These are phyloP conservation scores for Chimonanthus salicifolius DNA, from an alignment of 164 flowering plant genomes.

Conservation along the genomic window DNA sequence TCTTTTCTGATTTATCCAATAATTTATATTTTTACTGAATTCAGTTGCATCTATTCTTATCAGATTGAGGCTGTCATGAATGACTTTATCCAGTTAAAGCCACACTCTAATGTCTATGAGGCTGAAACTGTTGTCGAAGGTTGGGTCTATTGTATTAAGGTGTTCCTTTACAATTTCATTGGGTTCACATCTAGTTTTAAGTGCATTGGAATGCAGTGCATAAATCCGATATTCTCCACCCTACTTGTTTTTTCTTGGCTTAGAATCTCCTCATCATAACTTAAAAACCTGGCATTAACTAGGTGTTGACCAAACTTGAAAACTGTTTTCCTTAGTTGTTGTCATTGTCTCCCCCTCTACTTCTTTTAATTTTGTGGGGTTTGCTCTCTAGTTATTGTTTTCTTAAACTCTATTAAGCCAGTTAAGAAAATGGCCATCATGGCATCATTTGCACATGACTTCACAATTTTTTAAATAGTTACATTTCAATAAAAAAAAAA, in stretches of 20 bases:
- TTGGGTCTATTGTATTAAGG: conserved; percentile 17
- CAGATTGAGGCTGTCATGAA: conserved; percentile 96
- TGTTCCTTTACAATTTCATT: neutral
- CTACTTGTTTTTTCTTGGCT: too few species aligned
- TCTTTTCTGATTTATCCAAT: neutral
- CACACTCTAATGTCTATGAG: conserved; percentile 75
- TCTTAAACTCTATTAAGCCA: neutral
- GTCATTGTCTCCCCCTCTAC: neutral
- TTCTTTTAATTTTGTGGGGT: neutral
- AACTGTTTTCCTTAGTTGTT: neutral
- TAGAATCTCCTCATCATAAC: neutral
- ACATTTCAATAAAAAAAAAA: too few species aligned
- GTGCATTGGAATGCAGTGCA: neutral
- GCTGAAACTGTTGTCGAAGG: conserved; percentile 99
- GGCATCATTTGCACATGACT: neutral
- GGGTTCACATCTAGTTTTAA: neutral
- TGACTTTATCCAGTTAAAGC: conserved; percentile 83
- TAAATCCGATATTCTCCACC: too few species aligned
- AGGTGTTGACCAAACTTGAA: neutral
- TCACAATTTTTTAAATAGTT: too few species aligned
- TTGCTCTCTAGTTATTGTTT: neutral
- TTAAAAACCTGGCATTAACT: too few species aligned
- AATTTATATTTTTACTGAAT: neutral
- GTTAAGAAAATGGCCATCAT: neutral
- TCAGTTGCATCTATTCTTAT: conserved; percentile 10